Evolutionary conservation across 805 yeast genomes (phyloP).

Genomic region (Saccharomycopsis schoenii): DNA sequence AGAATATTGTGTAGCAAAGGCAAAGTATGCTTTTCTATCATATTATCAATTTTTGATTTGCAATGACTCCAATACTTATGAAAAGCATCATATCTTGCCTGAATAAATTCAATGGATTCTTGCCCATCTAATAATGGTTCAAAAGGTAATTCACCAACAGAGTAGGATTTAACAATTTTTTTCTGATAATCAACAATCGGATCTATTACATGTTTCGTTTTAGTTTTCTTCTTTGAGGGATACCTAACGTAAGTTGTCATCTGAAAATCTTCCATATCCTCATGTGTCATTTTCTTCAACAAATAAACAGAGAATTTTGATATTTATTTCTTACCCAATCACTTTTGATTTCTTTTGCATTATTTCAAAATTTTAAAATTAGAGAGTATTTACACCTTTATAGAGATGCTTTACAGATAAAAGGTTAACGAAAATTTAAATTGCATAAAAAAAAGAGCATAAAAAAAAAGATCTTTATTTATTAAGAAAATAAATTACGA

Average conservation of each 20-base stretch:
- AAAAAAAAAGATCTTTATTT: slow-evolving; percentile 3
- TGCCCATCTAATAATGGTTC: neutral
- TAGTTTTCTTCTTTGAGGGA: neutral
- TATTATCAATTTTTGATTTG: neutral
- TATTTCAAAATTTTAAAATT: too few species aligned
- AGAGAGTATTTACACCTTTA: too few species aligned
- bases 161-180: neutral
- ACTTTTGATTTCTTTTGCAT: neutral
- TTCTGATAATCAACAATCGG: slow-evolving; percentile 3
- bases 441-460: neutral
- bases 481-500: too few species aligned
- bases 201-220: neutral
- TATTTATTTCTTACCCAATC: neutral
- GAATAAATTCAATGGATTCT: neutral
- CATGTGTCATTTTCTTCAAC: neutral
- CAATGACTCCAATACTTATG: slow-evolving; percentile 4
- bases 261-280: slow-evolving; percentile 2
- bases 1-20: slow-evolving; percentile 8
- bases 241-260: slow-evolving; percentile 9
- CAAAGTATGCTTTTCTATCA: slow-evolving; percentile 1
- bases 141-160: slow-evolving; percentile 2
- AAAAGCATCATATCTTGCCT: slow-evolving; percentile 1
- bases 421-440: neutral
- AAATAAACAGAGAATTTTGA: too few species aligned
- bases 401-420: too few species aligned